Evolutionary conservation across 2,329 filamentous ascomycete genomes (phyloP).

Genomic region (Moelleriella libera): DNA sequence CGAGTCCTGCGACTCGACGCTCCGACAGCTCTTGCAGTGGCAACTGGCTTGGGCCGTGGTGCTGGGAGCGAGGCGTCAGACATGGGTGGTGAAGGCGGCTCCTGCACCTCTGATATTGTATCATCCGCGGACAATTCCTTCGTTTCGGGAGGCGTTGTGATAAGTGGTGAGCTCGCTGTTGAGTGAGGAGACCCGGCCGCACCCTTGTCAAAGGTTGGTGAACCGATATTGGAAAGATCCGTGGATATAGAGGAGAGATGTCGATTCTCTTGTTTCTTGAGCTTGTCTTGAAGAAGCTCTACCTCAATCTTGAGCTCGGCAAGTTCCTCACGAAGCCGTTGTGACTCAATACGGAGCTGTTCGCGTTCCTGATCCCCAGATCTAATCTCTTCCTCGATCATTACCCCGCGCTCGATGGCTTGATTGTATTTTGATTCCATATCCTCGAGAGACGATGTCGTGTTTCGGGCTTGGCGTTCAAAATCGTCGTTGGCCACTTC

Average conservation of each 20-base stretch:
- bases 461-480: slow-evolving; percentile 90
- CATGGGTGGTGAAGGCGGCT: slow-evolving; percentile 86
- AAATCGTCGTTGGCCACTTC: slow-evolving; percentile 98
- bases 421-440: slow-evolving; percentile 95
- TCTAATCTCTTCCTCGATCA: slow-evolving; percentile 92
- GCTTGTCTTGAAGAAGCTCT: slow-evolving; percentile 87
- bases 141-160: slow-evolving; percentile 66
- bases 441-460: slow-evolving; percentile 89
- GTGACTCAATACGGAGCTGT: slow-evolving; percentile 72
- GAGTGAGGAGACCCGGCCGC: slow-evolving; percentile 64
- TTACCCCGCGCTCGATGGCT: slow-evolving; percentile 77
- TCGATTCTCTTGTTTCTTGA: slow-evolving; percentile 54
- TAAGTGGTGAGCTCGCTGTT: slow-evolving; percentile 82
- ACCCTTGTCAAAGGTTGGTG: slow-evolving; percentile 57
- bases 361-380: slow-evolving; percentile 87
- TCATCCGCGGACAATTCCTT: slow-evolving; percentile 48
- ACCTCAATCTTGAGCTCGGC: slow-evolving; percentile 89
- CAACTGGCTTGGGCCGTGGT: slow-evolving; percentile 36
- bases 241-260: slow-evolving; percentile 47
- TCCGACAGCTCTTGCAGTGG: slow-evolving; percentile 22
- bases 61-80: slow-evolving; percentile 58
- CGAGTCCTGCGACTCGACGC: slow-evolving; percentile 30
- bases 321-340: slow-evolving; percentile 79
- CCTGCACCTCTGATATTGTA: slow-evolving; percentile 51
- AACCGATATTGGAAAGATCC: slow-evolving; percentile 49